Conservation (phyloP, 108 stramenopile genomes). For the Nitzschia sp. region DNA sequence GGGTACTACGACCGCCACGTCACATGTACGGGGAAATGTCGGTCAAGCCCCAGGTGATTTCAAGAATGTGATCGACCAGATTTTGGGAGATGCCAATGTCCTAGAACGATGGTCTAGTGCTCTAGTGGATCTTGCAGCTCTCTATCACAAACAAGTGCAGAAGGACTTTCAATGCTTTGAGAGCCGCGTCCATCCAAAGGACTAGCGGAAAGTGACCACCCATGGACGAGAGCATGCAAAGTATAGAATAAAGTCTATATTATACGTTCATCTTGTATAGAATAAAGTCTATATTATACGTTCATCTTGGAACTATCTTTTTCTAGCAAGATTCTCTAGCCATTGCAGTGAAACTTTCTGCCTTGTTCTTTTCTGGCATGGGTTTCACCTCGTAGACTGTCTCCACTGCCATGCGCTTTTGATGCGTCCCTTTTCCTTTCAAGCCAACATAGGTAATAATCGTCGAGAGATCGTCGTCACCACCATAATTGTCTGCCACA, state of each 20-base stretch:
- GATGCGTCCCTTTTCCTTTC: conserved; percentile 80
- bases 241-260: too few relatives aligned
- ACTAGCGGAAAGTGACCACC: too few relatives aligned
- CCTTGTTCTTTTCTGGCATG: conserved; percentile 80
- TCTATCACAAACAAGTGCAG: conserved; percentile 53
- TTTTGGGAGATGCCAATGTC: conserved; percentile 34
- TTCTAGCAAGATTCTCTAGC: conserved; percentile 8
- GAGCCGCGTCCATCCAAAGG: conserved; percentile 42
- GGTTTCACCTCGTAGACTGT: conserved; percentile 75
- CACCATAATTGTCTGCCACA: conserved; percentile 69
- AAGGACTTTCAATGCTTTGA: conserved; percentile 65
- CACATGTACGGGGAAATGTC: conserved; percentile 63
- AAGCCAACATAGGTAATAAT: conserved; percentile 82
- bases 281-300: too few relatives aligned
- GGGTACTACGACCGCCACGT: conserved; percentile 55
- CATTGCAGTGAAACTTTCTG: neutral
- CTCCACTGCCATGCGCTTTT: conserved; percentile 74
- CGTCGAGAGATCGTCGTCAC: conserved; percentile 58
- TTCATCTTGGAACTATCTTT: too few relatives aligned
- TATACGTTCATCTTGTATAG: too few relatives aligned
- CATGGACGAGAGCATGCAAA: too few relatives aligned
- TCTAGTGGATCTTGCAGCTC: conserved; percentile 45
- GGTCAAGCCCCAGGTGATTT: conserved; percentile 61
- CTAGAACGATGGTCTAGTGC: conserved; percentile 48
- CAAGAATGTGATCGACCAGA: conserved; percentile 56